Base-by-base conservation (phyloP, 441 rosid genomes). In the Adansonia rubrostipa region DNA sequence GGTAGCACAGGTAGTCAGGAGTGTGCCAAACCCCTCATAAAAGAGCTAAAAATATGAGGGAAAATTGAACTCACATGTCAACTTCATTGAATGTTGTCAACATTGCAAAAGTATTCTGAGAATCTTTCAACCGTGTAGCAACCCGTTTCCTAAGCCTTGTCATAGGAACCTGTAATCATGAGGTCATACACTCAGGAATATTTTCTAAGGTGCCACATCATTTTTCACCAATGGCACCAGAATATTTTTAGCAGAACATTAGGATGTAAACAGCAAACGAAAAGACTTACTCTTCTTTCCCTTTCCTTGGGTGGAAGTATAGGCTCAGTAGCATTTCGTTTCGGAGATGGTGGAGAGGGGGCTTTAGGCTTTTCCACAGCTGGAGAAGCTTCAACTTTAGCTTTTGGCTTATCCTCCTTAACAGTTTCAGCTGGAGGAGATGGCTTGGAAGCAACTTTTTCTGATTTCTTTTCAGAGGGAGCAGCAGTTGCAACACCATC, bases 61-160 rank as follows among this genome's bases (percentile, higher is more conserved):
- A 9, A 17, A 47, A 72, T 33, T 56, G 44, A 76, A 83, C 99
- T 87, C 86, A 94, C 99, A 96, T 96, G 82, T 96, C 99, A 81
- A 96, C 96, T 91, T 94, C 99, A 86, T 96, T 96, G 89, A 96
- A 94, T 65, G 99, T 96, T 56, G 99, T 92, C 85, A 96, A 81
- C 93, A 96, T 54, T 7, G 99, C 97, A 81, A 94, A 96, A 42
- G 99, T 96, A 81, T 96, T 96, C 56, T 94, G 99, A 28, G 99
- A 92, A 82, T 96, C 99, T 82, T 92, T 90, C 90, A 92, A 86
- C 65, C 98, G 85, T 62, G 94, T 85, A 28, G 98, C 98, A 42
- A 96, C 99, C 62, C 98, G 88, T 82, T 94, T 94, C 50, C 99
- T 86, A 47, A 96, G 93, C 87, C 99, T 92, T 67, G 99, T 92